Conservation (phyloP, 2,329 filamentous ascomycete species). For the Furcasterigmium furcatum region DNA sequence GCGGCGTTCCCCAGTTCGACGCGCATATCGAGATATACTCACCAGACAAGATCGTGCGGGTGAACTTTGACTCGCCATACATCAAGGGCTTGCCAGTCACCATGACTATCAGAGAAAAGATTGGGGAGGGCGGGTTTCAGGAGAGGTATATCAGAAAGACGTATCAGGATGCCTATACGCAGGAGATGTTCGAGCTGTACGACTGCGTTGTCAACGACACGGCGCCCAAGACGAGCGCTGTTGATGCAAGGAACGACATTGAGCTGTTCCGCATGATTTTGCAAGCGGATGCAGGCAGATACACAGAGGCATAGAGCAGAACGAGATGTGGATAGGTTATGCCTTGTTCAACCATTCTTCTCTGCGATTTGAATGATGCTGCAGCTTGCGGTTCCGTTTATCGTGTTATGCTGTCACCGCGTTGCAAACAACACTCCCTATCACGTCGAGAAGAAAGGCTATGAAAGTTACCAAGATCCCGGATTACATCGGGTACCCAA, state of each 20-base stretch:
- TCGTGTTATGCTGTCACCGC: too few relatives aligned
- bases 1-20: slow-evolving; percentile 49
- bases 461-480: too few relatives aligned
- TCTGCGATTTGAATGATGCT: too few relatives aligned
- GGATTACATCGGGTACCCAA: too few relatives aligned
- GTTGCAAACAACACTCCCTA: too few relatives aligned
- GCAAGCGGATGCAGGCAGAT: slow-evolving; percentile 9
- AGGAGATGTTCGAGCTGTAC: slow-evolving; percentile 30
- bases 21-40: slow-evolving; percentile 51
- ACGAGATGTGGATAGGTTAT: too few relatives aligned
- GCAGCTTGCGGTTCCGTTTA: too few relatives aligned
- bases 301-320: not conserved
- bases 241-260: slow-evolving; percentile 24
- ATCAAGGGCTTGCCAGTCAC: slow-evolving; percentile 52
- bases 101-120: slow-evolving; percentile 40
- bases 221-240: slow-evolving; percentile 20
- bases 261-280: slow-evolving; percentile 26
- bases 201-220: slow-evolving; percentile 16
- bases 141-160: slow-evolving; percentile 36
- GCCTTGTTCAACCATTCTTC: too few relatives aligned
- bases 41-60: slow-evolving; percentile 46
- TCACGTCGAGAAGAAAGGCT: too few relatives aligned
- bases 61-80: slow-evolving; percentile 56
- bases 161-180: slow-evolving; percentile 38
- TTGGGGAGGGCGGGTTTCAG: slow-evolving; percentile 30